A percentile compares a stretch with the other conserved stretches of the same genome.
phyloP scores from a whole-genome alignment of 2,329 filamentous ascomycete species.

The Delphinella strobiligena region DNA sequence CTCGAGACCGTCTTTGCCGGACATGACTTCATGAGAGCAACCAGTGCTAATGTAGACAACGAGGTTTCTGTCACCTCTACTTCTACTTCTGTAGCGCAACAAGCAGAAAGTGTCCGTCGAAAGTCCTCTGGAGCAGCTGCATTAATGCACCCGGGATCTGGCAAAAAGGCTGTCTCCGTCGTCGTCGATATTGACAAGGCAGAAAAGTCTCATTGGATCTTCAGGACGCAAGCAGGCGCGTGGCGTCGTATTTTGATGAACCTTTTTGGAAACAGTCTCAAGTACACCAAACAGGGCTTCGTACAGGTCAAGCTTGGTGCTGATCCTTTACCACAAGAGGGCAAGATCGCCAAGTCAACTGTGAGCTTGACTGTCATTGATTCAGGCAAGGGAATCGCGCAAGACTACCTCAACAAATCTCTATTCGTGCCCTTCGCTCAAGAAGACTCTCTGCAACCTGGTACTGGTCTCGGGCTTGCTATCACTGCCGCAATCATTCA shows the following conservation, averaged over 20 bases:
- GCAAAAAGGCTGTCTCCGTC: not conserved
- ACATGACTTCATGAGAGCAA: slow-evolving; percentile 27
- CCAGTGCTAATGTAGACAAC: not conserved
- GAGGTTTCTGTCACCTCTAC: not conserved
- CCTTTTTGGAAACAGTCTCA: slow-evolving; percentile 34
- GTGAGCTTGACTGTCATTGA: slow-evolving; percentile 36
- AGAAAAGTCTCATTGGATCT: slow-evolving; percentile 25
- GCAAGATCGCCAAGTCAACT: not conserved
- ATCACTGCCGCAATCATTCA: slow-evolving; percentile 49
- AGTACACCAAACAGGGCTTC: slow-evolving; percentile 30
- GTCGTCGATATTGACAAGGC: slow-evolving; percentile 6
- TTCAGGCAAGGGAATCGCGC: slow-evolving; percentile 53
- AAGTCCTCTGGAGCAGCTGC: not conserved
- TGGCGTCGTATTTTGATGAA: slow-evolving; percentile 36
- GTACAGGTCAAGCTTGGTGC: slow-evolving; percentile 21
- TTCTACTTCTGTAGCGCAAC: not conserved
- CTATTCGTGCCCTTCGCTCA: slow-evolving; percentile 55
- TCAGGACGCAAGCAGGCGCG: slow-evolving; percentile 31
- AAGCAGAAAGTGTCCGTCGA: not conserved
- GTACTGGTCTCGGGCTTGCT: slow-evolving; percentile 53
- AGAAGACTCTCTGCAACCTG: slow-evolving; percentile 47
- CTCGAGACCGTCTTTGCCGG: slow-evolving; percentile 19
- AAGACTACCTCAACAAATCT: slow-evolving; percentile 48
- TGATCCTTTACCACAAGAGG: slow-evolving; percentile 1
- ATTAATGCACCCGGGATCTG: not conserved